Evolutionary conservation across 768 basidiomycete genomes (phyloP).

Genomic region (Lyophyllum shimeji): DNA sequence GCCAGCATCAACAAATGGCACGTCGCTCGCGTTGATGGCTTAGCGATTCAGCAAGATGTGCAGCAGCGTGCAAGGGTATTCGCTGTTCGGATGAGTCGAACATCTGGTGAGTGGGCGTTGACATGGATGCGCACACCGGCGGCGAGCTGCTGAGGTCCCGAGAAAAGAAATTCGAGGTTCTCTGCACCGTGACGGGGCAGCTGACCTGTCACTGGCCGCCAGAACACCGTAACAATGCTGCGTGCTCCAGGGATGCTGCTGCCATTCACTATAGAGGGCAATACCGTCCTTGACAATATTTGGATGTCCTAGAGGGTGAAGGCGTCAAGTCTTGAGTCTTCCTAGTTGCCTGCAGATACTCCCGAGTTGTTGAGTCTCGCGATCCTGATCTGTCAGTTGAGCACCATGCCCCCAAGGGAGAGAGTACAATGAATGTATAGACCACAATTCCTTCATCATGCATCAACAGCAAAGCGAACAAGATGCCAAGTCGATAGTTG

Average conservation of each 20-base stretch:
- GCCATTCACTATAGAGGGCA: slow-evolving; percentile 41
- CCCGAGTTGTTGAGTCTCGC: slow-evolving; percentile 52
- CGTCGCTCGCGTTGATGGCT: neutral
- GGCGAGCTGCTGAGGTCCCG: neutral
- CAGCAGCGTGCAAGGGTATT: neutral
- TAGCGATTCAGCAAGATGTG: neutral
- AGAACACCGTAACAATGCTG: slow-evolving; percentile 28
- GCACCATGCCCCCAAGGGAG: slow-evolving; percentile 49
- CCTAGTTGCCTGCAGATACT: neutral
- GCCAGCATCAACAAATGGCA: neutral
- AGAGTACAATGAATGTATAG: too few relatives aligned
- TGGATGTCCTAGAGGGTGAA: neutral
- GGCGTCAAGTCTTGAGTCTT: neutral
- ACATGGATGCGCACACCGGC: neutral
- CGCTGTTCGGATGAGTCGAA: neutral
- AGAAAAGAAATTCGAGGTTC: neutral
- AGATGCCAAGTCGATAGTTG: slow-evolving; percentile 60
- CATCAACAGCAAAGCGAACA: slow-evolving; percentile 58
- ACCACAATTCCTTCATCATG: slow-evolving; percentile 64
- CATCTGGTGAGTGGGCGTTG: neutral
- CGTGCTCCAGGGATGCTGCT: slow-evolving; percentile 43
- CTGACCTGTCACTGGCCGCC: neutral
- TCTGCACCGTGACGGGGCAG: neutral
- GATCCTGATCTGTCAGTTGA: slow-evolving; percentile 54
- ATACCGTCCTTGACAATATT: slow-evolving; percentile 16